These are phyloP conservation scores for Acanthamoeba royreba DNA, from an alignment of 208 protist genomes.

Conservation along the genomic window DNA sequence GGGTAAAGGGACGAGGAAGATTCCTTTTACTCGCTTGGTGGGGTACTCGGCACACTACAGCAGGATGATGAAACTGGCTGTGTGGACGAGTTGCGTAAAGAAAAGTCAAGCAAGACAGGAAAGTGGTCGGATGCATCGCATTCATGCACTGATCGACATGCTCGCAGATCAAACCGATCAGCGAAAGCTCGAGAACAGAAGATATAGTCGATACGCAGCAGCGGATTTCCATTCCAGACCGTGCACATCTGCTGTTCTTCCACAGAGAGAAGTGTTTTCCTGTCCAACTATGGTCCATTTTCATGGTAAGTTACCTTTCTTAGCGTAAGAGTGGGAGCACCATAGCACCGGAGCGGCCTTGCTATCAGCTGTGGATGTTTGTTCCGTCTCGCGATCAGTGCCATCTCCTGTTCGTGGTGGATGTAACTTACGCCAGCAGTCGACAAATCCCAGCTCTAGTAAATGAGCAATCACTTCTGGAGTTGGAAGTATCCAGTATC, in stretches of 20 bases:
- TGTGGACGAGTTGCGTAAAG: too few species aligned
- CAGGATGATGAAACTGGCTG: too few species aligned
- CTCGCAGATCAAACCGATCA: background rate
- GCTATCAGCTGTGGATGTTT: too few species aligned
- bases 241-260: background rate
- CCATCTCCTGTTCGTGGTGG: too few species aligned
- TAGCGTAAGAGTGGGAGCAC: too few species aligned
- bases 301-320: background rate
- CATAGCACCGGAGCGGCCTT: too few species aligned
- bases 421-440: background rate
- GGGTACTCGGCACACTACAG: too few species aligned
- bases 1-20: background rate
- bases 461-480: background rate
- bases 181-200: background rate
- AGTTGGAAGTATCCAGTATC: background rate
- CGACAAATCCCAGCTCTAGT: background rate
- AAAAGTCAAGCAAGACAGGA: slow-evolving; percentile 4
- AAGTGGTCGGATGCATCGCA: slow-evolving; percentile 23
- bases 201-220: background rate
- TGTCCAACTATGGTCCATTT: background rate
- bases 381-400: too few species aligned
- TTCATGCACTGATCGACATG: background rate
- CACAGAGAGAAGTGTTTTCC: background rate
- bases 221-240: background rate
- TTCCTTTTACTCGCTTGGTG: too few species aligned